Evolutionary conservation across 2,329 filamentous ascomycete species (phyloP).

Genomic region (Fusarium multiceps): DNA sequence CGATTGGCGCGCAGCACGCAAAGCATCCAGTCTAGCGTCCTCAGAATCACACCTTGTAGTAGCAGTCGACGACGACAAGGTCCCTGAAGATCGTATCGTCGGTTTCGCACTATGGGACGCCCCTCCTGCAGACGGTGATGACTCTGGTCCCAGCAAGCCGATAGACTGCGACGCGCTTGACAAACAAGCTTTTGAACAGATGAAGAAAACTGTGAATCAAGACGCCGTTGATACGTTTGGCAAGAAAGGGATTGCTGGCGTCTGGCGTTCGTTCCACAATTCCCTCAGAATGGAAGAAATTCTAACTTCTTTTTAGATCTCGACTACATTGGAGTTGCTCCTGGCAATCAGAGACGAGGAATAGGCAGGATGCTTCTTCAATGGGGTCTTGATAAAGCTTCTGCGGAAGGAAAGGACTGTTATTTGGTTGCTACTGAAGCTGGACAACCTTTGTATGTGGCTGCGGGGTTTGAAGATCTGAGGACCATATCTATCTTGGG

Average conservation of each 20-base stretch:
- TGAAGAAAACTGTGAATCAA: constrained; percentile 12
- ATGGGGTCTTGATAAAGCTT: constrained; percentile 6
- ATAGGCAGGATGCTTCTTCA: constrained; percentile 3
- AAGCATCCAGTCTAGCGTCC: not conserved
- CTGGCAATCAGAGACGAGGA: constrained; percentile 8
- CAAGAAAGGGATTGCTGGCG: constrained; percentile 1
- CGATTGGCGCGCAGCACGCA: constrained; percentile 20
- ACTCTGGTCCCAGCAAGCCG: not conserved
- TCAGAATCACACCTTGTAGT: not conserved
- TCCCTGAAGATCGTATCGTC: not conserved
- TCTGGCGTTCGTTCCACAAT: constrained; percentile 3
- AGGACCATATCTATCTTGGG: constrained; percentile 2
- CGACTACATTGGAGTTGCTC: constrained; percentile 15
- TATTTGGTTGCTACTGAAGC: constrained; percentile 17
- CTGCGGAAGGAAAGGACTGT: not conserved
- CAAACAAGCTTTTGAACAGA: not conserved
- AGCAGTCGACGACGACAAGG: not conserved
- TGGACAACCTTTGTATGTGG: constrained; percentile 7
- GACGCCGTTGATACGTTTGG: constrained; percentile 5
- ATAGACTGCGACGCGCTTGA: constrained; percentile 14
- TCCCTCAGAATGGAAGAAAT: fast-evolving
- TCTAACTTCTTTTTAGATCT: constrained; percentile 1
- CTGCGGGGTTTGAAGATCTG: constrained; percentile 3
- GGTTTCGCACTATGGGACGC: constrained; percentile 20
- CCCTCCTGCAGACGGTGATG: not conserved